Evolutionary conservation across 371 early-diverging fungal species (phyloP).

Genomic region (Phascolomyces articulosus): DNA sequence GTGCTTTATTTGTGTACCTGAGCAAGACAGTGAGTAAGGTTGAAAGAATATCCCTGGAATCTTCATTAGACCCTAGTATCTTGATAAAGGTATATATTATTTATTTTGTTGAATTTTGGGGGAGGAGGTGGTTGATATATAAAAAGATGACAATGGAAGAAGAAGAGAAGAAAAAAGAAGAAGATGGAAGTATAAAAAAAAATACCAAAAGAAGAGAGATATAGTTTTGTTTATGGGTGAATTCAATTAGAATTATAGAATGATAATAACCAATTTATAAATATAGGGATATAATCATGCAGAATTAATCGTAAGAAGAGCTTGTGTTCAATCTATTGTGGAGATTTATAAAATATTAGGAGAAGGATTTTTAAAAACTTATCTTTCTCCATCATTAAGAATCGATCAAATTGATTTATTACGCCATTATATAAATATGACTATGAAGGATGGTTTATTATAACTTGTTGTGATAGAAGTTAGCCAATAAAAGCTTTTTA

Average conservation of each 20-base stretch:
- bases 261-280: too few relatives aligned
- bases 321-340: constrained; percentile 32
- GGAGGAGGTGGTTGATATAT: too few relatives aligned
- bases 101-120: too few relatives aligned
- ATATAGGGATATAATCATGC: constrained; percentile 29
- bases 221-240: too few relatives aligned
- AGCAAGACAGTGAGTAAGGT: background rate
- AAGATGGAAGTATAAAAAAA: background rate
- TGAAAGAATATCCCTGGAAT: background rate
- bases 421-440: constrained; percentile 12
- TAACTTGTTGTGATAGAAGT: too few relatives aligned
- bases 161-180: background rate
- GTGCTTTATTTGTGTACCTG: background rate
- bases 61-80: background rate
- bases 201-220: too few relatives aligned
- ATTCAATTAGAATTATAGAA: too few relatives aligned
- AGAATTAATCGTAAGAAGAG: constrained; percentile 20
- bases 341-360: constrained; percentile 27
- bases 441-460: too few relatives aligned
- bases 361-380: constrained; percentile 19
- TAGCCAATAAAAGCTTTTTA: background rate
- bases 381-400: constrained; percentile 20
- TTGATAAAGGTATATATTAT: constrained; percentile 18
- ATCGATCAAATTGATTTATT: constrained; percentile 27
- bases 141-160: too few relatives aligned